Conservation (phyloP, 352 stramenopile species). For the Phytophthora tentaculata region DNA sequence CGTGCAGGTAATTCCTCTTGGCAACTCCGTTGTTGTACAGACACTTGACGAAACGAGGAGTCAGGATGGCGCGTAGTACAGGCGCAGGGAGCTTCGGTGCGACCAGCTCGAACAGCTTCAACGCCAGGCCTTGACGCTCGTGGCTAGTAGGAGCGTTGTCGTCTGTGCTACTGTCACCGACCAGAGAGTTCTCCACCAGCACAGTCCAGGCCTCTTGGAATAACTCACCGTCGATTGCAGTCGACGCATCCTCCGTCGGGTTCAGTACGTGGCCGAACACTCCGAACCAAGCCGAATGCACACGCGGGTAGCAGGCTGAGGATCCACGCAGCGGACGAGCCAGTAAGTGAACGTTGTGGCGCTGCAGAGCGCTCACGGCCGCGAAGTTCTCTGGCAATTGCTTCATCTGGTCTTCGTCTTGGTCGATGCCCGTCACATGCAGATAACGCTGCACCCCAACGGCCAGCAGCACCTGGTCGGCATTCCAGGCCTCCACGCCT, state of each 20-base stretch:
- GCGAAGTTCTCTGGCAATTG: slow-evolving; percentile 47
- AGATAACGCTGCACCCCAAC: slow-evolving; percentile 80
- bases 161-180: slow-evolving; percentile 36
- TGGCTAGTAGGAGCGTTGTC: slow-evolving; percentile 58
- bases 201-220: slow-evolving; percentile 83
- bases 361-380: slow-evolving; percentile 52
- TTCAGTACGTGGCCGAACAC: slow-evolving; percentile 81
- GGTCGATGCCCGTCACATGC: slow-evolving; percentile 43
- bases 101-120: slow-evolving; percentile 88
- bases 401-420: slow-evolving; percentile 39
- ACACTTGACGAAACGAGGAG: slow-evolving; percentile 81
- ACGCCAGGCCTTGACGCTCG: slow-evolving; percentile 74
- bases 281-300: slow-evolving; percentile 81
- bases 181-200: slow-evolving; percentile 81
- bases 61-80: slow-evolving; percentile 69
- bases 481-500: slow-evolving; percentile 58
- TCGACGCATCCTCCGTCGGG: slow-evolving; percentile 36
- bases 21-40: slow-evolving; percentile 83
- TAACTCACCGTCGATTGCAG: slow-evolving; percentile 65
- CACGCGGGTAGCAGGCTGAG: slow-evolving; percentile 73
- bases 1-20: slow-evolving; percentile 86
- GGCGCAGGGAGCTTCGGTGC: slow-evolving; percentile 54
- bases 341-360: slow-evolving; percentile 69
- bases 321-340: slow-evolving; percentile 71
- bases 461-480: slow-evolving; percentile 82